Base-by-base conservation (phyloP, 805 yeast genomes). In the Starmerella powellii region DNA sequence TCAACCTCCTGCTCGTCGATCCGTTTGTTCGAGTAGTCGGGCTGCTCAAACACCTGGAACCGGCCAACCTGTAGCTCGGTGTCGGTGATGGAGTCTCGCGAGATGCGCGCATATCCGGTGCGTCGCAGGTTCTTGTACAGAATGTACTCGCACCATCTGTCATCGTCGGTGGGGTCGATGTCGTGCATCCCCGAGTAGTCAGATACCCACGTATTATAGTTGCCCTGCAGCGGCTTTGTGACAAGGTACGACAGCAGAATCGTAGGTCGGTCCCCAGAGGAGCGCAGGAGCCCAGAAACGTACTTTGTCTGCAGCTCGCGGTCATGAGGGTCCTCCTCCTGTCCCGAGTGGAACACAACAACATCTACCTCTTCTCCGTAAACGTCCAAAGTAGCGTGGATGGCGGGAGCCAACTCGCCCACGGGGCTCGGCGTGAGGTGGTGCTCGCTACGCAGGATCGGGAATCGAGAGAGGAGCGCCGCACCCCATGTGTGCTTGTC, bases 401-500 rank as follows among this genome's bases (percentile, higher is more conserved):
- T 91, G 1, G 96, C 97, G 4, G 98, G 98, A 0, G 98, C 98
- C 41, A 91, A 69, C 66, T 91, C 98, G 15, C 98, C 98, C 26
- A 83, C 95, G 2, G 98, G 98, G 6, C 95, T 83, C 3, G 98
- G 98, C 43, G 88, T 65, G 52, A 91, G 68, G 59, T 87, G 93
- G 60, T 91, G 98, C 1, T 86, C 76, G 2, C 96, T 85, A 56
- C 80, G 74, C 43, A 91, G 53, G 48, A 91, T 91, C 24, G 98
- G 98, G 72, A 88, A 91, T 58, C 87, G 85, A 17, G 96, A 87
- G 51, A 91, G 67, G 47, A 91, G 68, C 2, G 91, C 91, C 38
- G 87, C 80, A 32, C 98, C 98, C 98, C 98, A 91, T 0, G 98
- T 91, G 64, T 91, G 97, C 61, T 87, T 80, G 60, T 86, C 84